These are phyloP conservation scores for Umbelopsis isabellina DNA, from an alignment of 192 early-diverging fungal genomes.

Conservation along the genomic window DNA sequence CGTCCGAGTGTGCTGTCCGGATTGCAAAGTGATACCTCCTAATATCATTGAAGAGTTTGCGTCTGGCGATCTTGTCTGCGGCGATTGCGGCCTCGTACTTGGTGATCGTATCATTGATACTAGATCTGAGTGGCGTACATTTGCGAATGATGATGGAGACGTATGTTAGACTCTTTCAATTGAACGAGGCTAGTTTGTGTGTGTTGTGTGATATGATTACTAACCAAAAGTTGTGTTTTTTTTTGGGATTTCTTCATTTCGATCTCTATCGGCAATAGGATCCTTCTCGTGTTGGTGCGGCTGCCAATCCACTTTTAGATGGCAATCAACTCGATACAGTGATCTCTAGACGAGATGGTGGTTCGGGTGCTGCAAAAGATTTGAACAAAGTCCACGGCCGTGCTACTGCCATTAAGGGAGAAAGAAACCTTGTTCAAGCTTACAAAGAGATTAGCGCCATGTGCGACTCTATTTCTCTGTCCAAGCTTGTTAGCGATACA, in stretches of 20 bases:
- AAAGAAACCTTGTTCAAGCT: conserved; percentile 72
- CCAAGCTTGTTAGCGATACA: conserved; percentile 70
- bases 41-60: conserved; percentile 93
- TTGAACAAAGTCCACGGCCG: conserved; percentile 75
- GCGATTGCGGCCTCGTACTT: conserved; percentile 86
- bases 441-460: conserved; percentile 80
- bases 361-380: conserved; percentile 69
- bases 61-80: conserved; percentile 89
- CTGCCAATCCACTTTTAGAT: conserved; percentile 76
- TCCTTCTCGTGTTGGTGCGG: conserved; percentile 89
- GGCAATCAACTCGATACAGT: conserved; percentile 83
- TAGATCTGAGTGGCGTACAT: conserved; percentile 96
- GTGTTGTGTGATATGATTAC: neutral
- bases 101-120: conserved; percentile 92
- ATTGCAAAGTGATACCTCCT: conserved; percentile 78
- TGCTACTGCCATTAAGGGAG: conserved; percentile 71
- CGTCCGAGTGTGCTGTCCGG: conserved; percentile 65
- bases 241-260: neutral
- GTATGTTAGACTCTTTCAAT: conserved; percentile 24
- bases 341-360: conserved; percentile 78
- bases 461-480: conserved; percentile 80
- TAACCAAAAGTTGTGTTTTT: conserved; percentile 2
- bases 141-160: conserved; percentile 88
- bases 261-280: conserved; percentile 41
- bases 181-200: neutral